These are phyloP conservation scores for Friedmanniomyces simplex DNA, from an alignment of 495 filamentous ascomycete species.

Conservation along the genomic window DNA sequence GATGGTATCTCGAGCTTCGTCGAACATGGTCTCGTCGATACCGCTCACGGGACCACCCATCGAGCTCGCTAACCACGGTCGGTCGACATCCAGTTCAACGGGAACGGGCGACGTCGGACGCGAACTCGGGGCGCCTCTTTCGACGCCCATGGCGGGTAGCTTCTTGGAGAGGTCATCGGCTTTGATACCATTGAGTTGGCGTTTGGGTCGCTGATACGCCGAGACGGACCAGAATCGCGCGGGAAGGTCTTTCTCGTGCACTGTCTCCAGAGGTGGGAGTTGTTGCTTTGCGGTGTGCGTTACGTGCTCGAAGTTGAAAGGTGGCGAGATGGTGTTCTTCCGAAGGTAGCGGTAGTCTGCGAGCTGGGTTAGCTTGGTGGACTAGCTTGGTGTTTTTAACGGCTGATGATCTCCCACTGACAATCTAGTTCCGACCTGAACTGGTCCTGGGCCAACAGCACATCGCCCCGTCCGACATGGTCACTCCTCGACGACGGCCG, in stretches of 20 bases:
- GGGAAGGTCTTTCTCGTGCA: constrained; percentile 50
- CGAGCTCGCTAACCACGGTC: background rate
- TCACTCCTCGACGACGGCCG: background rate
- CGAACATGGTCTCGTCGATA: constrained; percentile 10
- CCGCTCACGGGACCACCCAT: background rate
- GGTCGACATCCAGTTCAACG: background rate
- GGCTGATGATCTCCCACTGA: background rate
- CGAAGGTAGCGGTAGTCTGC: constrained; percentile 14
- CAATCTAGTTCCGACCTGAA: constrained; percentile 11
- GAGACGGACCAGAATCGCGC: constrained; percentile 58
- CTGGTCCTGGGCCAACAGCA: background rate
- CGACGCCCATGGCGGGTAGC: constrained; percentile 1
- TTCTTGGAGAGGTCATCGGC: constrained; percentile 48
- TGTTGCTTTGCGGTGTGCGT: constrained; percentile 62
- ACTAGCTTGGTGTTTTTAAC: no score
- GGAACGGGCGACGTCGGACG: constrained; percentile 4
- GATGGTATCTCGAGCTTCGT: background rate
- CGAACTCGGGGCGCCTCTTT: constrained; percentile 1
- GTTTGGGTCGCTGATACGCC: constrained; percentile 52
- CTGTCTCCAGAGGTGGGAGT: constrained; percentile 46
- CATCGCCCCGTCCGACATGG: background rate
- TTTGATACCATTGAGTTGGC: constrained; percentile 51
- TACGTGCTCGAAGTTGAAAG: constrained; percentile 83
- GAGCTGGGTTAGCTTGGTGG: background rate
- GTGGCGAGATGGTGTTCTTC: constrained; percentile 53